Percentiles rank a stretch among this genome's conserved stretches.
phyloP scores from a whole-genome alignment of 371 early-diverging fungal genomes.

The Blakeslea trispora region DNA sequence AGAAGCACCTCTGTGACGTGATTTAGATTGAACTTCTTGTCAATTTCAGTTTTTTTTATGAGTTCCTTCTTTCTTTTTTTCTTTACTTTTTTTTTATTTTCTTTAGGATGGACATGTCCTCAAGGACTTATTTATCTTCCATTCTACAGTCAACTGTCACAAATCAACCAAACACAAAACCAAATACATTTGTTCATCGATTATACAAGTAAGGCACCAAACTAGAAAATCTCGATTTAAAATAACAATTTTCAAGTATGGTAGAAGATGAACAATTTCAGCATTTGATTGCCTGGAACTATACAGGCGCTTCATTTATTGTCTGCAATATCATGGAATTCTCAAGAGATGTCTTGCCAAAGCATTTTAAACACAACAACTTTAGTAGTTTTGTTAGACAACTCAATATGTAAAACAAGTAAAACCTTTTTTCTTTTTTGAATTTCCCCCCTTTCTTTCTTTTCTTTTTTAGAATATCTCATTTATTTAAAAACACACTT shows the following conservation, averaged over 20 bases:
- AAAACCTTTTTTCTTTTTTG: neutral
- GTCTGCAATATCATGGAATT: conserved; percentile 90
- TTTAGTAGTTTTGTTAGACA: conserved; percentile 89
- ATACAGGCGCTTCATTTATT: conserved; percentile 85
- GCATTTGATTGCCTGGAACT: conserved; percentile 84
- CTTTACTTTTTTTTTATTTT: too few relatives aligned
- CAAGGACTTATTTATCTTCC: neutral
- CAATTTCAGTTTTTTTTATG: too few relatives aligned
- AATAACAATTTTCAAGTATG: conserved; percentile 74
- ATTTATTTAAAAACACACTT: too few relatives aligned
- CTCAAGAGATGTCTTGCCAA: conserved; percentile 75
- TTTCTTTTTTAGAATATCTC: too few relatives aligned
- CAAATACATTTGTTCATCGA: conserved; percentile 49
- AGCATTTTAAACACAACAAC: conserved; percentile 89
- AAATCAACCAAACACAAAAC: neutral
- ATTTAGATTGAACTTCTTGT: too few relatives aligned
- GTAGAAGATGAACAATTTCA: conserved; percentile 78
- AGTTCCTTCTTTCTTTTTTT: too few relatives aligned
- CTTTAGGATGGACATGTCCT: neutral
- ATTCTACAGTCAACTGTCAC: neutral
- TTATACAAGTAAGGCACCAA: conserved; percentile 51
- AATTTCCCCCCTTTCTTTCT: neutral
- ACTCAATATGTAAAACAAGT: conserved; percentile 72
- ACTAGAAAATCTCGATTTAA: too few relatives aligned
- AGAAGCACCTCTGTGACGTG: too few relatives aligned